A percentile compares a stretch with the other conserved stretches of the same genome.
These are phyloP conservation scores for Aspergillus amoenus DNA, from an alignment of 2,329 filamentous ascomycete species.

Conservation along the genomic window DNA sequence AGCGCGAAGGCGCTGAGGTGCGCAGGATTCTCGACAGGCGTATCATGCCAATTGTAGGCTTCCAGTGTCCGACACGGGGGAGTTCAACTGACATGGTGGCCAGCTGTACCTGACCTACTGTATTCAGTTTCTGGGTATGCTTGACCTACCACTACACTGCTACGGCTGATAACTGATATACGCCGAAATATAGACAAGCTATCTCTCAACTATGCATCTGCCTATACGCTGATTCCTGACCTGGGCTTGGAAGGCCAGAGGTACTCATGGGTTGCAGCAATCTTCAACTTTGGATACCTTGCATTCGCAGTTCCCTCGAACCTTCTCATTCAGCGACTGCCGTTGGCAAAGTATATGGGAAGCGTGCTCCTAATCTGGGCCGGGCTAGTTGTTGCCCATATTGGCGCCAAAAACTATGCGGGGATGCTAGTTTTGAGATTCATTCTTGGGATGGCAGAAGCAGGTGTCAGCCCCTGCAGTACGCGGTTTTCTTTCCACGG, in stretches of 20 bases:
- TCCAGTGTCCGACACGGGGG: not conserved
- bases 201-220: conserved; percentile 37
- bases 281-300: conserved; percentile 47
- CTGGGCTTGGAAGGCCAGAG: conserved; percentile 43
- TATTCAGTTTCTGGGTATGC: conserved; percentile 47
- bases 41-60: conserved; percentile 47
- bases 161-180: not conserved
- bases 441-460: conserved; percentile 46
- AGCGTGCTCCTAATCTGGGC: conserved; percentile 45
- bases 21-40: conserved; percentile 47
- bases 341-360: conserved; percentile 45
- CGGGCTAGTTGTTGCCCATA: conserved; percentile 38
- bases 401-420: conserved; percentile 40
- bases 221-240: conserved; percentile 45
- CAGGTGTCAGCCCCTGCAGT: conserved; percentile 35
- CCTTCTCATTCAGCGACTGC: conserved; percentile 42
- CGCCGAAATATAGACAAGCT: conserved; percentile 23
- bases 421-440: conserved; percentile 49
- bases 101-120: conserved; percentile 42
- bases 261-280: conserved; percentile 48
- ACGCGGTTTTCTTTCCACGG: conserved; percentile 1
- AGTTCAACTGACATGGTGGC: not conserved
- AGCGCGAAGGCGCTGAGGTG: conserved; percentile 43
- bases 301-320: conserved; percentile 35
- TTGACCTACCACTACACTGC: not conserved